Evolutionary conservation across 192 early-diverging fungal genomes (phyloP), one percentile per base, ranked within the genome.

Genomic region (Coemansia sp.): DNA sequence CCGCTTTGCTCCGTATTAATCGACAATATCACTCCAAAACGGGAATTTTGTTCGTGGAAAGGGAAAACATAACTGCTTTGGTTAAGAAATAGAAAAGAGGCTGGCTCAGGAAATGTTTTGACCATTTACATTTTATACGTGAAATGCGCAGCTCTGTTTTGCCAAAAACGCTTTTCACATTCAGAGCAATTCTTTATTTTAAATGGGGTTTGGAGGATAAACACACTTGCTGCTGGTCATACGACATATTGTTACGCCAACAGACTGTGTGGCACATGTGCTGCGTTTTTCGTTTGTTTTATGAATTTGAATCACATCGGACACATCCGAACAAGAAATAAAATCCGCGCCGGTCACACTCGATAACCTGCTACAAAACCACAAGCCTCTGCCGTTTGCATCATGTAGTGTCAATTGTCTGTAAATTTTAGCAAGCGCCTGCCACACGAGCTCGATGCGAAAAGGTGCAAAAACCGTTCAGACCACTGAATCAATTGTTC

Each of bases 1-100:
- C 56, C 22, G 39, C 19, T 21, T 19, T 12, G 24, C 10, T 37
- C 39, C 21, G 56, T 5, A 58, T 58, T 38, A 58, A 58, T 38
- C 35, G 35, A 39, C 56, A 58, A 58, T 58, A 17, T 9, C 27
- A 56, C 19, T 56, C 55, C 55, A 23, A 56, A 56, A 56, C n/a
- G 9, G 55, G 55, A 37, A 56, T 32, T 32, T 9, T 27, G 29
- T 4, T 7, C 37, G 15, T 37, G 15, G 25, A 55, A 55, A 56
- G 32, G 9, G 8, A 56, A 38, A 37, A 56, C 21, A 56, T 37
- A 56, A 56, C 14, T 15, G 9, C 12, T 17, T 56, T 32, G 55
- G 55, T 56, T 56, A 32, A 38, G 32, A 56, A 19, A 15, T n/a
- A 23, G 21, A 56, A 56, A n/a, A 32, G 55, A 56, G 55, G 55